Evolutionary conservation across 2,329 filamentous ascomycete species (phyloP), one percentile per base, ranked within the genome.

Genomic region (Xylariomycetidae sp.): DNA sequence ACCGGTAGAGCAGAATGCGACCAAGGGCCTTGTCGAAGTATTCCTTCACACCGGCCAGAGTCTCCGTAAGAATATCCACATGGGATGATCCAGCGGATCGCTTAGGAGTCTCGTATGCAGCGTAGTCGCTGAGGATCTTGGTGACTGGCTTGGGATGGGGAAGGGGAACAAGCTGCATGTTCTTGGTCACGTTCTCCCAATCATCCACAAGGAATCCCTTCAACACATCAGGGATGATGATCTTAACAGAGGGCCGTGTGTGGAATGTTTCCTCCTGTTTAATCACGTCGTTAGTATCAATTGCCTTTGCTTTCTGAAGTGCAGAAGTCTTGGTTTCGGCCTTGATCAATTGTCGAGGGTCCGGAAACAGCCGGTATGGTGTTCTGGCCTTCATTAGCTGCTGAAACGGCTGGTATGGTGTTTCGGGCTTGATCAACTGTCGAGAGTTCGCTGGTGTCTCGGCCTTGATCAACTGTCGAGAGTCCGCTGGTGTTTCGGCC

Each of bases 141-240:
- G 74, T 77, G 39, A 92, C 86, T 1, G 90, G 79, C 32, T 82
- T 76, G 18, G 72, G 68, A 29, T 87, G 81, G 1, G 92, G 92
- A 12, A 98, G 69, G 2, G 85, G 81, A 19, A 95, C 86, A 4
- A 96, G 78, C 54, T 90, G 85, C 48, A 87, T 78, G 56, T 93
- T 92, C 65, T 95, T 96, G 36, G 92, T 98, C 41, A 98, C 80
- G 50, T 95, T 94, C 60, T 98, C 92, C 92, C 92, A 98, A 59
- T 98, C 92, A 56, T 98, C 92, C 15, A 98, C 92, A 3, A 98
- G 76, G 42, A 94, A 74, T 12, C 85, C 86, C 65, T 96, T 95
- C 46, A 98, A 72, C 45, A 84, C 78, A 54, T 96, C 92, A 0
- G 92, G 88, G 44, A 96, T 79, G 31, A 81, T 73, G 25, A 98